Base-by-base conservation (phyloP, 2,329 filamentous ascomycete species). In the Fusarium humuli region DNA sequence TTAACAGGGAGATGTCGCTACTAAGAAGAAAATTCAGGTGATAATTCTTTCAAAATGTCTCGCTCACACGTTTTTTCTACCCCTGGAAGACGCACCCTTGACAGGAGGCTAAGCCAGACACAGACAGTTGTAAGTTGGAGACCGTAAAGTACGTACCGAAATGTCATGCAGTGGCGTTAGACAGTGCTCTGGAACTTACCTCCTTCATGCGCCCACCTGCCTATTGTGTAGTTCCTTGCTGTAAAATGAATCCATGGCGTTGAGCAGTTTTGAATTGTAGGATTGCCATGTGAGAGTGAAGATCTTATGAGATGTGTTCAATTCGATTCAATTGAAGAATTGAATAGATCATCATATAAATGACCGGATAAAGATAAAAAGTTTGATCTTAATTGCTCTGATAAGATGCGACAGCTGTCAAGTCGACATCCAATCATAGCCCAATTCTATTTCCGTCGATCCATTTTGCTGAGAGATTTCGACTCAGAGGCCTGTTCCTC, bases 391-490 rank as follows among this genome's bases (percentile, higher is more conserved):
- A 50, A 44, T n/a, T 20, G 30, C 23, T 49, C 42, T 55, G 20
- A 47, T 53, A 62, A 61, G 57, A 32, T 62, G 45, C 29, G 61
- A 63, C 61, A 52, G 52, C 47, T 65, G 62, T 65, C 61, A 65
- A 50, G 20, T 41, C 32, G 50, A 49, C 18, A 64, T 18, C 61
- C 61, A 64, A 65, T 64, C 20, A 45, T 48, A 22, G n/a, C 18
- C 10, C 23, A 47, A 22, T 27, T 34, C 52, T 63, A 65, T 34
- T 50, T 32, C 18, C 13, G 44, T 61, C 57, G 52, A 22, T 47
- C 57, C 57, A 37, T 57, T 61, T 42, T 57, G 16, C 32, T 52
- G 27, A 47, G 34, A n/a, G 22, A 37, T 20, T 41, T 52, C 44
- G 27, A 67, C 53, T 62, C 49, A 6, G 44, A 56, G 37, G n/a